A percentile compares a stretch with the other conserved stretches of the same genome.
These are phyloP conservation scores for Coemansia sp. DNA, from an alignment of 371 early-diverging fungal species.

Conservation along the genomic window DNA sequence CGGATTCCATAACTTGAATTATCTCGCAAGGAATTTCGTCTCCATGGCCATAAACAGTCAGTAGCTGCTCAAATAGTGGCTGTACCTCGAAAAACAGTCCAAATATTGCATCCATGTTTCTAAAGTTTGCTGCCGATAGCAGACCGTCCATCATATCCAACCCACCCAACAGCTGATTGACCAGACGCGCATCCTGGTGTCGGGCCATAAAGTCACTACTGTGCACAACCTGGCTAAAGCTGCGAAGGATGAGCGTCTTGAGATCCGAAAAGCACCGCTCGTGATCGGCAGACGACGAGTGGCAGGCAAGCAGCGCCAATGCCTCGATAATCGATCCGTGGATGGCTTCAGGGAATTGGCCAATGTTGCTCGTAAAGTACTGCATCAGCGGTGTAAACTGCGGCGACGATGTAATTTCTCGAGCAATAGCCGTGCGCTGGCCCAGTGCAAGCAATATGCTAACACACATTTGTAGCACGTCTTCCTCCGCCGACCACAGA, in stretches of 20 bases:
- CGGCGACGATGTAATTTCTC: slow-evolving; percentile 27
- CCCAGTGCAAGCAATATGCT: slow-evolving; percentile 33
- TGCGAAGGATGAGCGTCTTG: slow-evolving; percentile 20
- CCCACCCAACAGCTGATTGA: slow-evolving; percentile 32
- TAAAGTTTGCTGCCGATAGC: slow-evolving; percentile 38
- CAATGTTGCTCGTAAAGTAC: slow-evolving; percentile 27
- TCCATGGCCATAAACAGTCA: slow-evolving; percentile 23
- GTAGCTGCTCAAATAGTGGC: slow-evolving; percentile 30
- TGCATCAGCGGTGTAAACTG: slow-evolving; percentile 31
- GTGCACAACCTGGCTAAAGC: slow-evolving; percentile 13
- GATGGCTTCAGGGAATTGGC: slow-evolving; percentile 35
- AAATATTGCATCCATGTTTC: slow-evolving; percentile 42
- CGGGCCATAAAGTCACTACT: slow-evolving; percentile 2
- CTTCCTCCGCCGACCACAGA: slow-evolving; percentile 43
- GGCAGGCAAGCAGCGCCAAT: slow-evolving; percentile 33
- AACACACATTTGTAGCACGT: slow-evolving; percentile 42
- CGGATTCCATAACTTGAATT: slow-evolving; percentile 41
- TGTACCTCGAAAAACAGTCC: slow-evolving; percentile 40
- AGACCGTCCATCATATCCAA: slow-evolving; percentile 49
- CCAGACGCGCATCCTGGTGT: slow-evolving; percentile 22
- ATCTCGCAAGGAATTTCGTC: slow-evolving; percentile 27
- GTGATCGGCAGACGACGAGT: slow-evolving; percentile 29
- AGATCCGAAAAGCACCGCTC: slow-evolving; percentile 31
- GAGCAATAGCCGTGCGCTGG: slow-evolving; percentile 37
- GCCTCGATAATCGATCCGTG: slow-evolving; percentile 47